phyloP scores from a whole-genome alignment of 75 land plant species.

The Sequoia sempervirens region DNA sequence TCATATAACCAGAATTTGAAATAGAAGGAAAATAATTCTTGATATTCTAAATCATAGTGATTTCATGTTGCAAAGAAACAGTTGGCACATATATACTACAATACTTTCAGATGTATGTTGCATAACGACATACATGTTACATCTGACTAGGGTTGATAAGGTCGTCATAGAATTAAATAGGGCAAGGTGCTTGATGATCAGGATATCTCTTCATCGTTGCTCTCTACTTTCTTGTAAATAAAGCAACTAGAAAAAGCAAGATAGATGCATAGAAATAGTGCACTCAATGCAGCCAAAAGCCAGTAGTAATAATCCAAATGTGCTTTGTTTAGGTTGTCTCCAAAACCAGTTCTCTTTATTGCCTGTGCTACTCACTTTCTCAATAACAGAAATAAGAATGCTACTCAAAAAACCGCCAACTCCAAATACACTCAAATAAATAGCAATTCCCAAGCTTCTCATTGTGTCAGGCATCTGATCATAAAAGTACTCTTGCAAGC shows the following conservation, averaged over 20 bases:
- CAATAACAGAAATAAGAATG: slow-evolving; percentile 23
- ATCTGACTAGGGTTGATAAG: no score
- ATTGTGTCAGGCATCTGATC: slow-evolving; percentile 16
- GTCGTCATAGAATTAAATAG: not conserved
- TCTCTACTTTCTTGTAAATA: not conserved
- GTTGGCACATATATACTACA: not conserved
- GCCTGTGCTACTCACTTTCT: slow-evolving; percentile 18
- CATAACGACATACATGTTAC: no score
- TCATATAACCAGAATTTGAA: no score
- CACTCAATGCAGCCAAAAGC: slow-evolving; percentile 3
- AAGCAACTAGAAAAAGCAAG: not conserved
- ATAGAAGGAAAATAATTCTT: not conserved
- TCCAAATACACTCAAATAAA: slow-evolving; percentile 42
- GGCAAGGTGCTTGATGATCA: not conserved
- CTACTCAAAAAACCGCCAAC: slow-evolving; percentile 46
- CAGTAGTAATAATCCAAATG: no score
- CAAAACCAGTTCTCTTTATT: slow-evolving; percentile 37
- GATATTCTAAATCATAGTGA: not conserved
- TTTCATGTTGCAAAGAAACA: not conserved
- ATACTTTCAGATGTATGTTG: no score
- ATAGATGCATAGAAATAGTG: slow-evolving; percentile 9
- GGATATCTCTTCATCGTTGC: not conserved
- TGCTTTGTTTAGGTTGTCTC: slow-evolving; percentile 23
- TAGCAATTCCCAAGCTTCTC: slow-evolving; percentile 60
- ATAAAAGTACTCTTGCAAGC: slow-evolving; percentile 69